Base-by-base conservation (phyloP, 208 protist genomes). In the Trichomonas gallinae region DNA sequence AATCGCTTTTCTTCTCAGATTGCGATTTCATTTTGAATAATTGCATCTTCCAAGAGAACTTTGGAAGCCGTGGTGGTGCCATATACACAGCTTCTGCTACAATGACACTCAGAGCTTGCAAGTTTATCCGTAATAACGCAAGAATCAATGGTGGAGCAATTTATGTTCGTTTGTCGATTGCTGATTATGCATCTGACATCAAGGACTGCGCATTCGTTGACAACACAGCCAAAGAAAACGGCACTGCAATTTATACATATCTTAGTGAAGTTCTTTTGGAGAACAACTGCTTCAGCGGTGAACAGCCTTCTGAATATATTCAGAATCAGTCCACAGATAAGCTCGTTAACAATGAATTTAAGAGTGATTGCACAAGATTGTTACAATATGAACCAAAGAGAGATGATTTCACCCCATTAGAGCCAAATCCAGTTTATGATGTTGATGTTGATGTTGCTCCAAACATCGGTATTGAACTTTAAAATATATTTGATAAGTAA, bases 371-470 rank as follows among this genome's bases (percentile, higher is more conserved):
- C 44, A 51, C 15, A 38, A 51, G 31, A 48, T 36, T 34, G 15
- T 26, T 51, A 1, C 3, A 48, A 38, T 51, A 51, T 26, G 44
- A 58, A 0, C 44, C 40, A 51, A 10, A 34, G 9, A 93, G 40
- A 38, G 87, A 93, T 51, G 87, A 93, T 26, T 93, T 38, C 45
- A 42, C 42, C 31, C 87, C 87, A 51, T 8, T 93, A 34, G 17
- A 51, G 44, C n/a, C 87, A 51, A 51, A 93, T 51, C 87, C 87
- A 38, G 31, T 49, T 10, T 93, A 93, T 93, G 87, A 93, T 93
- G 46, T 93, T 51, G 87, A 93, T 93, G 44, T 93, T 93, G 44
- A 93, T 51, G 87, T 93, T 93, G 87, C 8, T 0, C 40, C 87
- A 38, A 93, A 93, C 31, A 34, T 44, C 8, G 42, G 87, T 11